phyloP scores from a whole-genome alignment of 2,329 filamentous ascomycete species.

The Trichoderma breve region DNA sequence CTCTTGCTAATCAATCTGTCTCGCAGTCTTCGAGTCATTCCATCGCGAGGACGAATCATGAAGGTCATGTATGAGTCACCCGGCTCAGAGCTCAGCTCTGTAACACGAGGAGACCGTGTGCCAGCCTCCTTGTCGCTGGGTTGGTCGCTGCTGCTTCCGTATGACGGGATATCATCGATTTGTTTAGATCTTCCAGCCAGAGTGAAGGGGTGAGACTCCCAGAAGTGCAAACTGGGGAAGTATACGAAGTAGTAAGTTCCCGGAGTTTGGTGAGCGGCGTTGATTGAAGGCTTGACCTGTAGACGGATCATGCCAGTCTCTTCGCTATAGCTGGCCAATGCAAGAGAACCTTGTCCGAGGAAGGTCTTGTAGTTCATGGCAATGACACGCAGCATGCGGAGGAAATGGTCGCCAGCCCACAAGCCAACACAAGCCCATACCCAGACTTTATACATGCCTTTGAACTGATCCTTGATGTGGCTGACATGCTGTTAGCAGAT shows the following conservation, averaged over 20 bases:
- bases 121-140: constrained; percentile 25
- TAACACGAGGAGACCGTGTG: constrained; percentile 11
- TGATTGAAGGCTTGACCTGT: constrained; percentile 32
- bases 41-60: constrained; percentile 38
- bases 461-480: constrained; percentile 23
- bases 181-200: constrained; percentile 29
- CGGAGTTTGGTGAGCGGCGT: constrained; percentile 31
- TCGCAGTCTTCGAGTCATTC: constrained; percentile 36
- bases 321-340: constrained; percentile 34
- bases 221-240: constrained; percentile 35
- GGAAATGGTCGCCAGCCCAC: constrained; percentile 45
- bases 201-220: constrained; percentile 45
- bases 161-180: not conserved
- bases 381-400: constrained; percentile 41
- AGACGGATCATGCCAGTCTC: constrained; percentile 38
- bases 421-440: constrained; percentile 42
- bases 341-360: constrained; percentile 32
- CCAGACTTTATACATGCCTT: constrained; percentile 24
- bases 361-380: constrained; percentile 32
- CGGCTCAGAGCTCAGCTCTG: not conserved
- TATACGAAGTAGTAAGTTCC: constrained; percentile 43
- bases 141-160: constrained; percentile 15
- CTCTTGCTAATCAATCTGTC: constrained; percentile 24
- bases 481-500: constrained; percentile 11
- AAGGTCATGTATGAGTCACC: constrained; percentile 32